These are phyloP conservation scores for Malus asiatica DNA, from an alignment of 306 rosid genomes.

Conservation along the genomic window DNA sequence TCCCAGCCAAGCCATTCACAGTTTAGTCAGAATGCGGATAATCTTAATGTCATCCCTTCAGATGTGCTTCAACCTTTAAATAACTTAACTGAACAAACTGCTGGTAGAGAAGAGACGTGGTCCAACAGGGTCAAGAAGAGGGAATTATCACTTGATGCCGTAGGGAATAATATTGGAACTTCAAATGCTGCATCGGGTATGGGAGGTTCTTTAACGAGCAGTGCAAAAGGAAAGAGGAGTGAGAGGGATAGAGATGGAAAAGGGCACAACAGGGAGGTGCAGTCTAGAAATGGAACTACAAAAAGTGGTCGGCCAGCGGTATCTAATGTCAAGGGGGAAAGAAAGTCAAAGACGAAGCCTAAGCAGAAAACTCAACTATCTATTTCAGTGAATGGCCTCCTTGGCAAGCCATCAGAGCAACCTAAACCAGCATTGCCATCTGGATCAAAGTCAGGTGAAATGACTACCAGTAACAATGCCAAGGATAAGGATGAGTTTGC, in stretches of 20 bases:
- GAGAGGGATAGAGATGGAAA: conserved; percentile 99
- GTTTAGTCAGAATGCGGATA: conserved; percentile 62
- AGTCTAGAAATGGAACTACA: conserved; percentile 75
- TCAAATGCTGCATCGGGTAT: conserved; percentile 55
- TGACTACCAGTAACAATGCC: conserved; percentile 38
- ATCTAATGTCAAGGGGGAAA: conserved; percentile 72
- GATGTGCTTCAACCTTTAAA: conserved; percentile 52
- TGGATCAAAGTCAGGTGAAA: conserved; percentile 52
- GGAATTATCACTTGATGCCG: conserved; percentile 89
- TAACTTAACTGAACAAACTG: conserved; percentile 52
- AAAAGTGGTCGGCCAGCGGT: conserved; percentile 81
- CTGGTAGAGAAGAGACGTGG: conserved; percentile 71
- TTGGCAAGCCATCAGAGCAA: conserved; percentile 80
- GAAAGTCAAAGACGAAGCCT: conserved; percentile 91
- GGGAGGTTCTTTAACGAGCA: conserved; percentile 68
- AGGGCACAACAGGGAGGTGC: conserved; percentile 78
- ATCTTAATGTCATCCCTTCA: conserved; percentile 45
- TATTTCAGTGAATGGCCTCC: conserved; percentile 86
- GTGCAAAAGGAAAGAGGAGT: conserved; percentile 95
- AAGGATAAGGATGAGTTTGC: conserved; percentile 63
- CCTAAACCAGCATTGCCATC: conserved; percentile 62
- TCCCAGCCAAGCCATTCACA: conserved; percentile 77
- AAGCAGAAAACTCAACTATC: conserved; percentile 94
- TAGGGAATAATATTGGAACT: conserved; percentile 50
- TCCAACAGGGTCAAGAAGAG: conserved; percentile 92